Base-by-base conservation (phyloP, 2,329 filamentous ascomycete genomes). In the Ophiocordyceps camponoti-leonardi region DNA sequence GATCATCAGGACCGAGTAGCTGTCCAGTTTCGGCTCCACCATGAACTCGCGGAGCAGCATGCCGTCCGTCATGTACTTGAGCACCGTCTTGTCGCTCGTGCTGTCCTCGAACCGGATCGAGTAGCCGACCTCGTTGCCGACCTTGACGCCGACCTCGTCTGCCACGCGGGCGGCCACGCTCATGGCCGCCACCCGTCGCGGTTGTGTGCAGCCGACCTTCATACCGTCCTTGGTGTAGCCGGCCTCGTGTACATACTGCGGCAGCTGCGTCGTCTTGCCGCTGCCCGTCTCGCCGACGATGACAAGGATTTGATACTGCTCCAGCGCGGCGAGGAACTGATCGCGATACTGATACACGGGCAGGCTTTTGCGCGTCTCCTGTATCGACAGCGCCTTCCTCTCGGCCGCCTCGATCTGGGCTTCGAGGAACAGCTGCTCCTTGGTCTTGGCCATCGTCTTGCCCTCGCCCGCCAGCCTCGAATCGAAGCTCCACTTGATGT, bases 41-140 rank as follows among this genome's bases (percentile, higher is more conserved):
- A 95, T 77, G 51, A 95, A 83, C 58, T 94, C 86, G 58, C 87
- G 75, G 28, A 96, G 68, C 37, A 96, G 68, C 83, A 96, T 94
- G 58, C 92, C 92, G 56, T 98, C 92, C 0, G 92, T 98, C 83
- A 94, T 90, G 63, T 94, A 96, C 62, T 94, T 93, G 46, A 98
- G 66, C 8, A 90, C 71, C 0, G 92, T 96, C 65, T 94, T 93
- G 55, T 94, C 86, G 58, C 79, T 86, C 0, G 87, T 94, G 50
- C 81, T 80, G 61, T 95, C 86, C 59, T 98, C 92, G 55, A 96
- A 98, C 49, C 92, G 83, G 53, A 98, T 94, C 0, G 82, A 81
- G 60, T 95, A 98, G 16, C 92, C 92, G 23, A 96, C 90, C 57
- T 95, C 86, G 50, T 86, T 83, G 1, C 92, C 92, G 12, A 96